These are phyloP conservation scores for Verticillium longisporum DNA, from an alignment of 2,329 filamentous ascomycete species.

Conservation along the genomic window DNA sequence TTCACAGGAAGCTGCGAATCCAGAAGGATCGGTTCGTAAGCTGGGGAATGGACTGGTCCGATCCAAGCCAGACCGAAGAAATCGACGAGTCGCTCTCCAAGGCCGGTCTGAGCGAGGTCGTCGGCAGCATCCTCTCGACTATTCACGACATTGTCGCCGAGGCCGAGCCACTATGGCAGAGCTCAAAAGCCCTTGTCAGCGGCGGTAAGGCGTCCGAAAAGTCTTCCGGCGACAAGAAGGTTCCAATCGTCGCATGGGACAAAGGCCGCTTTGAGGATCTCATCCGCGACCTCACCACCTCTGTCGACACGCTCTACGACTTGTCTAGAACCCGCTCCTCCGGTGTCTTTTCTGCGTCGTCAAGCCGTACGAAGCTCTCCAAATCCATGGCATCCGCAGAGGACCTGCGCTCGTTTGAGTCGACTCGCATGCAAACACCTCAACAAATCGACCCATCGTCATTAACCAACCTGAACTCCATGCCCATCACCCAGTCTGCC, in stretches of 20 bases:
- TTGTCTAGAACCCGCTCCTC: constrained; percentile 60
- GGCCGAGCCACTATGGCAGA: constrained; percentile 64
- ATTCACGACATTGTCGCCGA: constrained; percentile 76
- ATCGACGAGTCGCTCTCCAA: constrained; percentile 67
- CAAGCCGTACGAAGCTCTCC: constrained; percentile 22
- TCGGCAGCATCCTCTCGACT: constrained; percentile 71
- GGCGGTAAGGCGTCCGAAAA: constrained; percentile 31
- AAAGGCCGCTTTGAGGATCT: constrained; percentile 69
- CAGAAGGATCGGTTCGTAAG: constrained; percentile 73
- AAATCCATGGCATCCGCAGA: constrained; percentile 32
- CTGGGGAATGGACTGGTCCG: constrained; percentile 78
- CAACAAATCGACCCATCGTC: constrained; percentile 50
- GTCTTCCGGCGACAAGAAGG: constrained; percentile 41
- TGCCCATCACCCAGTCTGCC: constrained; percentile 20
- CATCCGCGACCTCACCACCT: constrained; percentile 66
- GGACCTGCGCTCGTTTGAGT: constrained; percentile 47
- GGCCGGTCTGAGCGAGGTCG: constrained; percentile 68
- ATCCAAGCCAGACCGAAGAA: constrained; percentile 59
- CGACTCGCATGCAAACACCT: constrained; percentile 54
- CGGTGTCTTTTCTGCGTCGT: constrained; percentile 24
- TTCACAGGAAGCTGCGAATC: constrained; percentile 72
- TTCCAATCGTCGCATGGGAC: constrained; percentile 56
- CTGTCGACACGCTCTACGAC: constrained; percentile 74
- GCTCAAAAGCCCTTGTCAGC: constrained; percentile 41
- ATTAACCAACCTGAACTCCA: constrained; percentile 39